phyloP scores from a whole-genome alignment of 179 eudicot species.

The Nepenthes alata region DNA sequence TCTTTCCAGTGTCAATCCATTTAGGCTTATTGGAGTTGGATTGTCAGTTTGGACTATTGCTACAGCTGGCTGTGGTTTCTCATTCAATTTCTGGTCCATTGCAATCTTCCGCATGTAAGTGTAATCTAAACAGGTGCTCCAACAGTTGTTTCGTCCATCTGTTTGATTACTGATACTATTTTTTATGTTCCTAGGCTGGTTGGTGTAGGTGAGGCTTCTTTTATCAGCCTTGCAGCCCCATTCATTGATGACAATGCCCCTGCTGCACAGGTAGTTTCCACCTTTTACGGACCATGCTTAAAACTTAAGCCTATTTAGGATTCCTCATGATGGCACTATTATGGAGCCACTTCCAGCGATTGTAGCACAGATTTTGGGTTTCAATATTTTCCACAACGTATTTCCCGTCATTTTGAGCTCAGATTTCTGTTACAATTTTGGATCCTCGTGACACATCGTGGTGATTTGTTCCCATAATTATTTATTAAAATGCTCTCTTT shows the following conservation, averaged over 20 bases:
- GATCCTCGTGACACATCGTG: too few species aligned
- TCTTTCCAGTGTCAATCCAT: constrained; percentile 75
- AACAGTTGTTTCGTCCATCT: neutral
- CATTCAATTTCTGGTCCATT: constrained; percentile 82
- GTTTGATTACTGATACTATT: constrained; percentile 9
- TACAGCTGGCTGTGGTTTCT: constrained; percentile 67
- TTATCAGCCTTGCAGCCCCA: constrained; percentile 97
- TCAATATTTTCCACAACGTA: too few species aligned
- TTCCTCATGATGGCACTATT: neutral
- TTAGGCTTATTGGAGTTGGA: constrained; percentile 92
- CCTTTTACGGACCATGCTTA: neutral
- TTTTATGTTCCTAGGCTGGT: constrained; percentile 54
- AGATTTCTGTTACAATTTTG: too few species aligned
- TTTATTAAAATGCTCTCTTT: too few species aligned
- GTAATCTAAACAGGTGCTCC: neutral
- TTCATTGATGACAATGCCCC: constrained; percentile 98
- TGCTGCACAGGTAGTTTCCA: constrained; percentile 46
- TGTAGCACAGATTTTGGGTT: too few species aligned
- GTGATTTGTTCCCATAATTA: too few species aligned
- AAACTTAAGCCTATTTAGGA: neutral
- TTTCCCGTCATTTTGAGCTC: too few species aligned
- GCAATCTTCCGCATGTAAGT: constrained; percentile 77
- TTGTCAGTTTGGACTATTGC: constrained; percentile 90
- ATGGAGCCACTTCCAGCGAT: neutral
- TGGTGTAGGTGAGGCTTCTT: constrained; percentile 98